These are phyloP conservation scores for Aspergillus quadricinctus DNA, from an alignment of 2,329 filamentous ascomycete species.

Conservation along the genomic window DNA sequence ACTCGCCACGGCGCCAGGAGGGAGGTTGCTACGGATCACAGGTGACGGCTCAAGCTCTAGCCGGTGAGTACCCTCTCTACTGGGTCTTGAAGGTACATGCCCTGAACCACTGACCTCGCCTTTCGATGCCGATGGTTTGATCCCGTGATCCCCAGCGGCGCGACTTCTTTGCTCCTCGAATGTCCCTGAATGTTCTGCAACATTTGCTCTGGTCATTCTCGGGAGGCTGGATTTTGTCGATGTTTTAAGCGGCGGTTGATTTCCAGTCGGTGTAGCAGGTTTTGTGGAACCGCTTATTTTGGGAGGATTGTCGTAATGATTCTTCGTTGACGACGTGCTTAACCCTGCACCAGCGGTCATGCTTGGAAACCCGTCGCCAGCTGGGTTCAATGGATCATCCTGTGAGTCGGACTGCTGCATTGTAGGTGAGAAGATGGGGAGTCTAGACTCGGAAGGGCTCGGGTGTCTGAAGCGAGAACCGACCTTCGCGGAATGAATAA, in stretches of 20 bases:
- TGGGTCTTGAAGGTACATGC: constrained; percentile 57
- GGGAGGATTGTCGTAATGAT: constrained; percentile 2
- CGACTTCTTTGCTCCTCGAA: not conserved
- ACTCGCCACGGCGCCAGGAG: constrained; percentile 42
- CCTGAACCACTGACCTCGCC: constrained; percentile 24
- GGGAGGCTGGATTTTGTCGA: constrained; percentile 51
- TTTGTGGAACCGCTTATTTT: constrained; percentile 1
- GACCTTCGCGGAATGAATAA: constrained; percentile 38
- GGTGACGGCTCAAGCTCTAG: constrained; percentile 53
- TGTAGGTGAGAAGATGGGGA: constrained; percentile 26
- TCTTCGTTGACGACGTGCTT: not conserved
- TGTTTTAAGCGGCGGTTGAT: constrained; percentile 59
- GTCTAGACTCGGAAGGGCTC: constrained; percentile 35
- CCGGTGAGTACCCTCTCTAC: constrained; percentile 62
- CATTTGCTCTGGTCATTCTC: constrained; percentile 36
- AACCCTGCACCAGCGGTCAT: constrained; percentile 6
- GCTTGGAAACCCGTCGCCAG: constrained; percentile 10
- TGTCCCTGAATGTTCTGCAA: constrained; percentile 2
- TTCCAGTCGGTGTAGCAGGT: constrained; percentile 45
- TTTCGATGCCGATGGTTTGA: constrained; percentile 4
- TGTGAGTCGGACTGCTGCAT: constrained; percentile 16
- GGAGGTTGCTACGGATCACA: constrained; percentile 54
- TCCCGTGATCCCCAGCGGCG: not conserved
- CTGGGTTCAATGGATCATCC: constrained; percentile 13
- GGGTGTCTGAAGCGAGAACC: constrained; percentile 32